phyloP scores from a whole-genome alignment of 306 rosid species.

The Calophaca sinica region DNA sequence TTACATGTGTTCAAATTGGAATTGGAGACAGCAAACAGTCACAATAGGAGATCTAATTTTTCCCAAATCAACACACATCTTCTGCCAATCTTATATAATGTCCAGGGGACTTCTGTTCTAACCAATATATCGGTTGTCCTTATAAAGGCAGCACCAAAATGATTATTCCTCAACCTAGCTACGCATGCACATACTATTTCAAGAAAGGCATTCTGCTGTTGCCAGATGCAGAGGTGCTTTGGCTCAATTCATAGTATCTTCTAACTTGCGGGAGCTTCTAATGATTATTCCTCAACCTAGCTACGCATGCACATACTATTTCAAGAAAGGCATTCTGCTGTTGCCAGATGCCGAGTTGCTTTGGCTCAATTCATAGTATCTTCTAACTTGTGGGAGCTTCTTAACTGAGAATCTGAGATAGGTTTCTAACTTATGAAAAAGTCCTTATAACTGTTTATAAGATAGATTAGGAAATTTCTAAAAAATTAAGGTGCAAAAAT shows the following conservation, averaged over 20 bases:
- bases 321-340: no score
- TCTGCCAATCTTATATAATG: slow-evolving; percentile 5
- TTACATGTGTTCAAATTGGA: not conserved
- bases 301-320: slow-evolving; percentile 7
- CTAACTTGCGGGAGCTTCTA: not conserved
- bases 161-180: slow-evolving; percentile 19
- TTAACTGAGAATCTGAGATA: slow-evolving; percentile 9
- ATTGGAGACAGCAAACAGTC: no score
- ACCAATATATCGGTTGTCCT: not conserved
- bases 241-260: not conserved
- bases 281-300: slow-evolving; percentile 18
- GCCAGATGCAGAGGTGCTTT: not conserved
- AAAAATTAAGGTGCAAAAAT: not conserved
- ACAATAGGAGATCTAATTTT: no score
- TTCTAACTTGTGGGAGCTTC: not conserved
- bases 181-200: not conserved
- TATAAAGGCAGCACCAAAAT: not conserved
- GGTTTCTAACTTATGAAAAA: not conserved
- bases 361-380: not conserved
- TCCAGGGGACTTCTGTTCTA: slow-evolving; percentile 21
- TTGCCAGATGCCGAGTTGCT: no score
- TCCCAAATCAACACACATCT: no score
- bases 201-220: no score
- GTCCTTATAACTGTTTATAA: not conserved
- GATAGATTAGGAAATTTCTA: not conserved